phyloP scores from a whole-genome alignment of 495 filamentous ascomycete species.

The Xylaria sp. region DNA sequence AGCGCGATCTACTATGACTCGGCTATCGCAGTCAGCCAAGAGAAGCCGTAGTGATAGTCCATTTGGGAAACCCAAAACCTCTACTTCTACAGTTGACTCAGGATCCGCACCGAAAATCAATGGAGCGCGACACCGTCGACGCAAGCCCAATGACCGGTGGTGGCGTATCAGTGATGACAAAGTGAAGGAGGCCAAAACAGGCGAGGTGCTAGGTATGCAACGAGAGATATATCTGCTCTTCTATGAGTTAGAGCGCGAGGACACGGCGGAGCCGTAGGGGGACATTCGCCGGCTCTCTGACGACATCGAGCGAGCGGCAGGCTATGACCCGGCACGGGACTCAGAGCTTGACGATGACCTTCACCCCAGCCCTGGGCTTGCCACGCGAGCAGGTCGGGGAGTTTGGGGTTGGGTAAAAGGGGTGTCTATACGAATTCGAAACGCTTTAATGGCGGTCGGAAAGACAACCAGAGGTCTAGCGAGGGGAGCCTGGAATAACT shows the following conservation, averaged over 20 bases:
- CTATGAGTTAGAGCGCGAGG: conserved; percentile 75
- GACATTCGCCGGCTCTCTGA: conserved; percentile 32
- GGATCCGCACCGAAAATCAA: conserved; percentile 47
- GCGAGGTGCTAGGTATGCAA: conserved; percentile 91
- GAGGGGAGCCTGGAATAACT: conserved; percentile 27
- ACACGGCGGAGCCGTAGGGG: conserved; percentile 38
- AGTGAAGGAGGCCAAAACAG: conserved; percentile 89
- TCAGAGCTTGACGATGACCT: conserved; percentile 17
- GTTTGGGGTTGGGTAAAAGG: conserved; percentile 19
- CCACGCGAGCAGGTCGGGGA: conserved; percentile 13
- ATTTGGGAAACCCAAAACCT: conserved; percentile 37
- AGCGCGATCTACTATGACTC: conserved; percentile 49
- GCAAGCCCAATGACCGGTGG: conserved; percentile 78
- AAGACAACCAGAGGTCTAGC: background rate
- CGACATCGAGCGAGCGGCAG: conserved; percentile 25
- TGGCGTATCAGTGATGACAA: conserved; percentile 99
- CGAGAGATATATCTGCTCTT: conserved; percentile 95
- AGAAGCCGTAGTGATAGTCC: conserved; percentile 35
- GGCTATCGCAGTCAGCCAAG: conserved; percentile 42
- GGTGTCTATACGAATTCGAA: conserved; percentile 16
- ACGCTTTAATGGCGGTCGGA: background rate
- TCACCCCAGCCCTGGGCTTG: conserved; percentile 10
- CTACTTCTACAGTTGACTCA: conserved; percentile 24
- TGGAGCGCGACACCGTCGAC: conserved; percentile 39
- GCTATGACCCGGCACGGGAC: conserved; percentile 26